phyloP scores from a whole-genome alignment of 768 basidiomycete genomes.

The Pleurotus ostreatus region DNA sequence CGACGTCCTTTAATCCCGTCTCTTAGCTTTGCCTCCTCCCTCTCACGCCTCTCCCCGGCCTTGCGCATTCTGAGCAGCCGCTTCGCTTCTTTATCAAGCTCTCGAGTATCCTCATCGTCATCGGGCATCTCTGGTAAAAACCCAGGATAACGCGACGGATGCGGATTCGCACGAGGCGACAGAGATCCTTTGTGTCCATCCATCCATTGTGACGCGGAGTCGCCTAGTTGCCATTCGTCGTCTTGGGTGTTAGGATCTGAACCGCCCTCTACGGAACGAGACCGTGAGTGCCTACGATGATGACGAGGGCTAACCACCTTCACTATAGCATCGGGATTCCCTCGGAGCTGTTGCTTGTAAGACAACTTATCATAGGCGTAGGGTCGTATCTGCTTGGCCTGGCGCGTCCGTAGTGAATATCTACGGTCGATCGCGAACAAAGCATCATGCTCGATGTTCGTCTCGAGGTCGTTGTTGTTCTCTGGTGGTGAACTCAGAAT shows the following conservation, averaged over 20 bases:
- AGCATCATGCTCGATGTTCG: neutral
- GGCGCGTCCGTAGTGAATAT: conserved; percentile 55
- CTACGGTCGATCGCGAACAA: conserved; percentile 13
- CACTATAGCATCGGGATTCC: conserved; percentile 67
- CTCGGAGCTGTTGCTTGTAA: conserved; percentile 49
- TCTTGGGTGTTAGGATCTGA: conserved; percentile 18
- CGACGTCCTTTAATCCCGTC: conserved; percentile 14
- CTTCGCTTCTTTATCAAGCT: conserved; percentile 28
- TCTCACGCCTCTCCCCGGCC: conserved; percentile 15
- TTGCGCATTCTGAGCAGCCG: conserved; percentile 19
- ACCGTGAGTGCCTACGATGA: conserved; percentile 16
- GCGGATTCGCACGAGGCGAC: neutral
- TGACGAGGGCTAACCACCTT: conserved; percentile 36
- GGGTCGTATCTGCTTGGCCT: conserved; percentile 54
- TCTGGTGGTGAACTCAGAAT: no score
- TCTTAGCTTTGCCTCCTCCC: conserved; percentile 10
- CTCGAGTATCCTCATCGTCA: conserved; percentile 31
- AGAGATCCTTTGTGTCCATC: neutral
- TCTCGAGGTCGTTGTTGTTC: neutral
- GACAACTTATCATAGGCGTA: conserved; percentile 50
- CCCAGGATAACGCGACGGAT: conserved; percentile 23
- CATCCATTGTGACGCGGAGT: neutral
- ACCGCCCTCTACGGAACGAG: conserved; percentile 25
- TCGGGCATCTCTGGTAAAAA: conserved; percentile 36
- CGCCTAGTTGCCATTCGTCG: conserved; percentile 18